phyloP scores from a whole-genome alignment of 495 filamentous ascomycete species.

The Paragyromitra xinjiangensis region DNA sequence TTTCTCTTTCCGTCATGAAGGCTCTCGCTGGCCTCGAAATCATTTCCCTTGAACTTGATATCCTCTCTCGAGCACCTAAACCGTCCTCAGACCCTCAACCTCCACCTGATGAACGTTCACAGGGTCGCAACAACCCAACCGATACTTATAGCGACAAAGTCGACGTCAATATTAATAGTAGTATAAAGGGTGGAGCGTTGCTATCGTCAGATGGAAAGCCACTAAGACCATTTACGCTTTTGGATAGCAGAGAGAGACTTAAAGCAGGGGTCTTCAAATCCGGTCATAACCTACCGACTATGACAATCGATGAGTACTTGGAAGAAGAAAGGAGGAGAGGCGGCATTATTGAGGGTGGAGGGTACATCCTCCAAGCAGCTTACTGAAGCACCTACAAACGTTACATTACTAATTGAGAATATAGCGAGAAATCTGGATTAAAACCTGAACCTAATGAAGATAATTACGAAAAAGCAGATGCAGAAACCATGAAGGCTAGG shows the following conservation, averaged over 20 bases:
- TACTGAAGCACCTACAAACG: neutral
- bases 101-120: slow-evolving; percentile 64
- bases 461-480: slow-evolving; percentile 81
- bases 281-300: slow-evolving; percentile 92
- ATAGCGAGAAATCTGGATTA: slow-evolving; percentile 73
- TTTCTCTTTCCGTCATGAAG: slow-evolving; percentile 76
- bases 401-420: slow-evolving; percentile 13
- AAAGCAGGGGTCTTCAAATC: slow-evolving; percentile 86
- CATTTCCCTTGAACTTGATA: slow-evolving; percentile 80
- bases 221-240: slow-evolving; percentile 86
- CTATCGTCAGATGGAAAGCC: slow-evolving; percentile 85
- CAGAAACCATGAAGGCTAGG: slow-evolving; percentile 89
- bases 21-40: slow-evolving; percentile 86
- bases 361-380: slow-evolving; percentile 14
- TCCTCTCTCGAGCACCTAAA: slow-evolving; percentile 76
- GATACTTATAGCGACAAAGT: slow-evolving; percentile 78
- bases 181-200: slow-evolving; percentile 73
- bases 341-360: slow-evolving; percentile 91
- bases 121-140: slow-evolving; percentile 59
- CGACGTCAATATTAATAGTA: slow-evolving; percentile 64
- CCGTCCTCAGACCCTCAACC: slow-evolving; percentile 59
- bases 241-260: slow-evolving; percentile 78
- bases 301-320: slow-evolving; percentile 97
- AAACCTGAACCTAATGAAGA: slow-evolving; percentile 84
- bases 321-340: slow-evolving; percentile 88